These are phyloP conservation scores for Fusarium sp. DNA, from an alignment of 2,329 filamentous ascomycete genomes.

Conservation along the genomic window DNA sequence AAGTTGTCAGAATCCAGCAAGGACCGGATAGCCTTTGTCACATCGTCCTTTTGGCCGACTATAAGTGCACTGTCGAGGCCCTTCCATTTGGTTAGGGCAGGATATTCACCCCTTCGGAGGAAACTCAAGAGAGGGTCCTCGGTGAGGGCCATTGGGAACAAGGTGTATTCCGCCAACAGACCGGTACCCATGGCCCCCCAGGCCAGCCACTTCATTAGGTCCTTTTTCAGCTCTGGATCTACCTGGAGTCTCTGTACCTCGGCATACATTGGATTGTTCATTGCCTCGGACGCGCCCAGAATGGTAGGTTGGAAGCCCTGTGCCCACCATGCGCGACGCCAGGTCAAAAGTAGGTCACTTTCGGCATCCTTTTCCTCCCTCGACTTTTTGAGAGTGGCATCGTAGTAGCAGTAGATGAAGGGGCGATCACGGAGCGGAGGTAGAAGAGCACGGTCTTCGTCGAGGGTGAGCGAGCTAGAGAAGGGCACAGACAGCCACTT, in stretches of 20 bases:
- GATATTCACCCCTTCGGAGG: constrained; percentile 81
- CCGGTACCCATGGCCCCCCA: constrained; percentile 94
- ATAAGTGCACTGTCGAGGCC: constrained; percentile 79
- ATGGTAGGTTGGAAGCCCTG: constrained; percentile 91
- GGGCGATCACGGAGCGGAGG: constrained; percentile 79
- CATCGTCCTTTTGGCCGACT: constrained; percentile 73
- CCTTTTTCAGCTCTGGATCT: constrained; percentile 71
- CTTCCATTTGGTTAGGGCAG: constrained; percentile 79
- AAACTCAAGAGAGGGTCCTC: constrained; percentile 79
- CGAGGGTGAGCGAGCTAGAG: constrained; percentile 81
- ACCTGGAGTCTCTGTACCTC: constrained; percentile 74
- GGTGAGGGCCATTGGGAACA: constrained; percentile 84
- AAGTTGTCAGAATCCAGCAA: constrained; percentile 66
- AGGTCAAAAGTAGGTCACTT: constrained; percentile 82
- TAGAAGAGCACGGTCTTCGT: constrained; percentile 85
- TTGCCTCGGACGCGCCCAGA: constrained; percentile 82
- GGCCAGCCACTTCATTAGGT: constrained; percentile 87
- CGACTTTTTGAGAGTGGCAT: constrained; percentile 73
- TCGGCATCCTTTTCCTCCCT: constrained; percentile 77
- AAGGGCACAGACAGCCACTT: constrained; percentile 89
- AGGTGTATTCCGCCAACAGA: constrained; percentile 80
- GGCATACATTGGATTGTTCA: constrained; percentile 83
- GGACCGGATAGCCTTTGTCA: constrained; percentile 72
- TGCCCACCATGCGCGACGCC: constrained; percentile 96
- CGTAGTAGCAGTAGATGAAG: constrained; percentile 92